phyloP scores from a whole-genome alignment of 2,329 filamentous ascomycete species.

The Colletotrichum cordylinicola region DNA sequence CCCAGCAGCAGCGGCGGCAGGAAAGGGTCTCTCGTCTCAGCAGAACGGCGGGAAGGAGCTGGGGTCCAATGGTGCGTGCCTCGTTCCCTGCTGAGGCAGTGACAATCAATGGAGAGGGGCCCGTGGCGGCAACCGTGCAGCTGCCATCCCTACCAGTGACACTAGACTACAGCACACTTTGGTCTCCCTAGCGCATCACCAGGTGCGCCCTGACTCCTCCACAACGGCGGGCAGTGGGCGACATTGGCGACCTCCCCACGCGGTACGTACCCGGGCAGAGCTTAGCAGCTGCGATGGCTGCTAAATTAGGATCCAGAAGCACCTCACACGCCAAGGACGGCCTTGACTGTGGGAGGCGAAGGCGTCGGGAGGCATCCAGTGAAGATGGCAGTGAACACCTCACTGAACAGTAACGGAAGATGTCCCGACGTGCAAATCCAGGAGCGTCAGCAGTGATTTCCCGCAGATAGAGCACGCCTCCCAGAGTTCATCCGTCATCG shows the following conservation, averaged over 20 bases:
- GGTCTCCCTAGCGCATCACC: background rate
- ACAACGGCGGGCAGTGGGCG: background rate
- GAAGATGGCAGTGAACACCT: background rate
- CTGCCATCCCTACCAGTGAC: constrained; percentile 12
- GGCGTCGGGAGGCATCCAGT: background rate
- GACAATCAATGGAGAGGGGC: constrained; percentile 12
- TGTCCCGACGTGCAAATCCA: background rate
- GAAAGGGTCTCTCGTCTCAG: constrained; percentile 13
- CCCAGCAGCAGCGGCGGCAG: background rate
- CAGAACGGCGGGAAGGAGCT: background rate
- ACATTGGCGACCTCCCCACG: background rate
- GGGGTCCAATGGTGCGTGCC: background rate
- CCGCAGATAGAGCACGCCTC: background rate
- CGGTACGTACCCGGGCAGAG: background rate
- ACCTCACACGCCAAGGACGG: background rate
- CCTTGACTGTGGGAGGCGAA: background rate
- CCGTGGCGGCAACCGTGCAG: background rate
- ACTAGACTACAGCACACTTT: background rate
- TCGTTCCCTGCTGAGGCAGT: constrained; percentile 5
- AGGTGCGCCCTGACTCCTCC: background rate
- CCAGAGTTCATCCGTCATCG: background rate
- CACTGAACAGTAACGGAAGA: background rate
- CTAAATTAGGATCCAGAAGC: background rate
- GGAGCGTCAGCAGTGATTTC: background rate
- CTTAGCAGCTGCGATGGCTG: background rate